phyloP scores from a whole-genome alignment of 371 early-diverging fungal species.

The Entomophthora muscae region DNA sequence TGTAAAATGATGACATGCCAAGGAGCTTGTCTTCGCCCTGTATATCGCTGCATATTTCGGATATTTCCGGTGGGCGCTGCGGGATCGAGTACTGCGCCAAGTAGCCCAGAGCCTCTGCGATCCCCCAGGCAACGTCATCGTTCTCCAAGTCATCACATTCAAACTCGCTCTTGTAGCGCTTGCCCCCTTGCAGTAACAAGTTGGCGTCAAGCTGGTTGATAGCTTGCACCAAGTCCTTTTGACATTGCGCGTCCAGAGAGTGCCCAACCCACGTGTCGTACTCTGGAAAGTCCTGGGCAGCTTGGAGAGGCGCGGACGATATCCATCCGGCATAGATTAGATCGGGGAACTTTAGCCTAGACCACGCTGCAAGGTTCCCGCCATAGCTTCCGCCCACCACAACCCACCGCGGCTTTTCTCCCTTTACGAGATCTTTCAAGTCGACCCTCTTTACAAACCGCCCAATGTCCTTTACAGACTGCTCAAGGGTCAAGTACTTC shows the following conservation, averaged over 20 bases:
- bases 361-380: conserved; percentile 54
- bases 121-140: background rate
- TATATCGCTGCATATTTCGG: background rate
- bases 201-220: background rate
- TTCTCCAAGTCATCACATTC: background rate
- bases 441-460: conserved; percentile 26
- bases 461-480: conserved; percentile 42
- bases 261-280: conserved; percentile 17
- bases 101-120: background rate
- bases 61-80: background rate
- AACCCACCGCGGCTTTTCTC: conserved; percentile 31
- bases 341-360: conserved; percentile 38
- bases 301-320: conserved; percentile 46
- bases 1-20: background rate
- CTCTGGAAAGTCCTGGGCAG: conserved; percentile 34
- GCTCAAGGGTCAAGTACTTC: conserved; percentile 28
- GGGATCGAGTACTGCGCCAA: background rate
- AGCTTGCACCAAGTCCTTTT: background rate
- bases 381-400: conserved; percentile 49
- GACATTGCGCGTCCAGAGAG: background rate
- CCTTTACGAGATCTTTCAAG: background rate
- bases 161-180: background rate
- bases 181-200: background rate
- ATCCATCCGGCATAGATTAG: conserved; percentile 46
- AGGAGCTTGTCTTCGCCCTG: background rate